These are phyloP conservation scores for Lichtheimia corymbifera DNA, from an alignment of 371 early-diverging fungal species.

Conservation along the genomic window DNA sequence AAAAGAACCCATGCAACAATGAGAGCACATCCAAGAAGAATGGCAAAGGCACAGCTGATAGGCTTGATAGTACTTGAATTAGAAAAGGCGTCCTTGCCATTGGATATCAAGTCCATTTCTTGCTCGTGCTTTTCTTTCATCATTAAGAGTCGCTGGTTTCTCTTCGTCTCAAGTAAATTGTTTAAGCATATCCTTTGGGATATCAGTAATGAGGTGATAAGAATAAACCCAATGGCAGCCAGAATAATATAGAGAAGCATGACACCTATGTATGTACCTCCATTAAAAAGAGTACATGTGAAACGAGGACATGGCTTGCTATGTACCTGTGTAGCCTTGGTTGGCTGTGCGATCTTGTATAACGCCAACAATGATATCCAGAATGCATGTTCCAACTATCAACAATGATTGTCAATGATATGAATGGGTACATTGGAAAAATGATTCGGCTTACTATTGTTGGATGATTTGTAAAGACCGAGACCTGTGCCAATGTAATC, in stretches of 20 bases:
- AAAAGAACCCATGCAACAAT: slow-evolving; percentile 23
- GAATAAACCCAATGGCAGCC: slow-evolving; percentile 34
- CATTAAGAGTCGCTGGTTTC: slow-evolving; percentile 26
- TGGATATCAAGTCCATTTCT: slow-evolving; percentile 29
- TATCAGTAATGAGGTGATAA: slow-evolving; percentile 27
- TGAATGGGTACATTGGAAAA: not conserved
- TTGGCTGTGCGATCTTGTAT: slow-evolving; percentile 48
- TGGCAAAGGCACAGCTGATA: slow-evolving; percentile 19
- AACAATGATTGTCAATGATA: not conserved
- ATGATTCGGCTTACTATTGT: slow-evolving; percentile 24
- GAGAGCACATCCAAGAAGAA: slow-evolving; percentile 3
- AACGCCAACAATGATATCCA: slow-evolving; percentile 53
- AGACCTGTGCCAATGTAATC: slow-evolving; percentile 57
- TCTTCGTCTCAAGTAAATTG: slow-evolving; percentile 32
- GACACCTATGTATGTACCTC: slow-evolving; percentile 35
- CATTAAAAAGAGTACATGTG: not conserved
- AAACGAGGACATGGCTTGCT: not conserved
- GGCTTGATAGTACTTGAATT: slow-evolving; percentile 14
- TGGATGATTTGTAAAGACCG: slow-evolving; percentile 50
- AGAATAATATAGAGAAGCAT: slow-evolving; percentile 40
- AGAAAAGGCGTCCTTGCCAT: slow-evolving; percentile 36
- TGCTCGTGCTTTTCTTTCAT: slow-evolving; percentile 45
- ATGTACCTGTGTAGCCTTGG: slow-evolving; percentile 32
- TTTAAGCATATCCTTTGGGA: slow-evolving; percentile 30
- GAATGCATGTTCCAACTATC: slow-evolving; percentile 43